Evolutionary conservation across 1,139 yeast species (phyloP).

Genomic region (Geotrichum macrosporum): DNA sequence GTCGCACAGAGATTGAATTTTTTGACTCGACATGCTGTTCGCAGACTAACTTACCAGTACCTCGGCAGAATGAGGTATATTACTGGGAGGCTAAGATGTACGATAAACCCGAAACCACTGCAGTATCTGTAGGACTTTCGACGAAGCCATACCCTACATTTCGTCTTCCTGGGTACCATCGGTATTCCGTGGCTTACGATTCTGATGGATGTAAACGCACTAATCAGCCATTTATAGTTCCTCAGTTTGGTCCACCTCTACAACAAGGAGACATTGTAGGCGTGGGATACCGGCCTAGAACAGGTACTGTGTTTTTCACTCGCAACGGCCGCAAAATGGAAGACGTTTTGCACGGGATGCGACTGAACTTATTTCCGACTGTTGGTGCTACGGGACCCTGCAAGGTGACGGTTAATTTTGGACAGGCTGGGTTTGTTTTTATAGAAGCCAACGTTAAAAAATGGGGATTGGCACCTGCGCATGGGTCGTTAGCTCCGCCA

Average conservation of each 20-base stretch:
- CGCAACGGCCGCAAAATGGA: slow-evolving; percentile 83
- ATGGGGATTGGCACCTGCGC: slow-evolving; percentile 82
- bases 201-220: slow-evolving; percentile 77
- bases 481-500: slow-evolving; percentile 69
- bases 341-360: slow-evolving; percentile 78
- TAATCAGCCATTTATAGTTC: slow-evolving; percentile 70
- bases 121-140: slow-evolving; percentile 69
- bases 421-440: slow-evolving; percentile 88
- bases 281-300: slow-evolving; percentile 73
- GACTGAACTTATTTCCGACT: slow-evolving; percentile 79
- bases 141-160: slow-evolving; percentile 89
- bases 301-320: slow-evolving; percentile 83
- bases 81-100: slow-evolving; percentile 81
- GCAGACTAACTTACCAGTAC: slow-evolving; percentile 83
- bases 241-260: slow-evolving; percentile 67
- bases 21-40: slow-evolving; percentile 65
- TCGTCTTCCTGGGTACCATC: slow-evolving; percentile 79
- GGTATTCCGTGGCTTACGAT: slow-evolving; percentile 82
- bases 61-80: slow-evolving; percentile 79
- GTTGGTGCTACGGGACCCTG: slow-evolving; percentile 80
- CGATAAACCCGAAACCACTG: slow-evolving; percentile 54
- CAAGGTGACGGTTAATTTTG: slow-evolving; percentile 74
- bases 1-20: slow-evolving; percentile 75
- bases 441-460: slow-evolving; percentile 93
- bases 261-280: slow-evolving; percentile 89